Evolutionary conservation across 2,329 filamentous ascomycete species (phyloP), one percentile per base, ranked within the genome.

Genomic region (Exophiala sideris): DNA sequence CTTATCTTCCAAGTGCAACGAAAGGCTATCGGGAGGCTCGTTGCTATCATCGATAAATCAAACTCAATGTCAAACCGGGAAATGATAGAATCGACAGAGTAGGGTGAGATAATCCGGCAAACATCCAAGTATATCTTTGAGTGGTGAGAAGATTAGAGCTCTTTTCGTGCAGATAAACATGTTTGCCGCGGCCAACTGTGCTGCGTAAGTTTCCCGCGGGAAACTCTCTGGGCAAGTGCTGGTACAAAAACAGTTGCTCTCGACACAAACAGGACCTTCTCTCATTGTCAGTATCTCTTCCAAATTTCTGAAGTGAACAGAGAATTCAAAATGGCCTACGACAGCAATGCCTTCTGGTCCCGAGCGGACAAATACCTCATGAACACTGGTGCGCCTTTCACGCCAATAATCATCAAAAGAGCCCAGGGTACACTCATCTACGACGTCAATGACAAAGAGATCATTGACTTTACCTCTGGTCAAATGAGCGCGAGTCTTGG

Each of bases 401-500:
- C 45, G 34, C 46, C 50, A 38, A 40, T 44, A 9, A 56, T 56
- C 36, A 53, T 79, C 62, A 73, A 69, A 45, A 71, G 67, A 38
- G 75, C 76, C 9, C 55, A 71, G 38, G 77, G 77, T 6, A 74
- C 71, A 0, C 62, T 66, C 3, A 68, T 82, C 16, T 80, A 76
- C 60, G 73, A 74, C 47, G 63, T 67, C 0, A 55, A 65, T 3
- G 70, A 70, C n/a, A 69, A 71, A 5, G 65, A 70, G 40, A 75
- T 83, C 51, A 72, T 83, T 0, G 79, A 84, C 65, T 82, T 76
- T 67, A 83, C 79, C 1, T 83, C 80, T 0, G 79, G 80, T 9
- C 81, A 84, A 58, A 83, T 83, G 79, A 77, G 75, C 16, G 70
- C 84, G 0, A 68, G 39, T 20, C 39, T 84, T 0, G 80, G 80